Percentiles rank a stretch among this genome's conserved stretches.
Evolutionary conservation across 78 protist genomes (phyloP).

Genomic region (Speleostelium caveatum): DNA sequence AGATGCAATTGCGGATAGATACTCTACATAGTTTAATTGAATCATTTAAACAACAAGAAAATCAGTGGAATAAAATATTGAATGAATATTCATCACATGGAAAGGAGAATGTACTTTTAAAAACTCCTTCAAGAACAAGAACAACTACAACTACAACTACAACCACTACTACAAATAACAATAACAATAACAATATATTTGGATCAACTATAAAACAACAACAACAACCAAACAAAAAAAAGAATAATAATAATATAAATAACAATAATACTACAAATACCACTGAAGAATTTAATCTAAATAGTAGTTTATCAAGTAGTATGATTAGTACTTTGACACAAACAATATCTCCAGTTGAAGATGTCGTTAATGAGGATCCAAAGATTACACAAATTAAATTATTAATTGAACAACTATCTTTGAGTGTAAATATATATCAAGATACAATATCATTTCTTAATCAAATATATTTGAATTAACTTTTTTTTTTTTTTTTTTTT

Average conservation of each 20-base stretch:
- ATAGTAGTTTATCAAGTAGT: neutral
- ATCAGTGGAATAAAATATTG: slow-evolving; percentile 20
- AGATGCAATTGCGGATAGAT: neutral
- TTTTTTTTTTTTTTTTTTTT: neutral
- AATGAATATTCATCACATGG: slow-evolving; percentile 28
- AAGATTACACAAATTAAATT: neutral
- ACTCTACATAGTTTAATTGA: slow-evolving; percentile 15
- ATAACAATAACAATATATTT: neutral
- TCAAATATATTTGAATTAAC: no score
- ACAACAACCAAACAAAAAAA: neutral
- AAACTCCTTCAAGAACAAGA: slow-evolving; percentile 31
- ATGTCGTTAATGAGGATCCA: slow-evolving; percentile 1
- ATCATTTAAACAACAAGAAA: slow-evolving; percentile 16
- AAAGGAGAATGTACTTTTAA: slow-evolving; percentile 6
- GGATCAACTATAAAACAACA: neutral
- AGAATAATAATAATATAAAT: neutral
- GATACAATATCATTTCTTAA: neutral
- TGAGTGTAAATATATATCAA: neutral
- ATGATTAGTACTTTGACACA: neutral
- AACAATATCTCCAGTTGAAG: no score
- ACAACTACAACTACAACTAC: neutral
- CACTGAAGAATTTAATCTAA: neutral
- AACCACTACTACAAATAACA: neutral
- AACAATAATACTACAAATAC: neutral
- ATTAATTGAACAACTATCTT: slow-evolving; percentile 13